Conservation (phyloP, 176 grass and related monocot species). For the Chrysopogon serrulatus region DNA sequence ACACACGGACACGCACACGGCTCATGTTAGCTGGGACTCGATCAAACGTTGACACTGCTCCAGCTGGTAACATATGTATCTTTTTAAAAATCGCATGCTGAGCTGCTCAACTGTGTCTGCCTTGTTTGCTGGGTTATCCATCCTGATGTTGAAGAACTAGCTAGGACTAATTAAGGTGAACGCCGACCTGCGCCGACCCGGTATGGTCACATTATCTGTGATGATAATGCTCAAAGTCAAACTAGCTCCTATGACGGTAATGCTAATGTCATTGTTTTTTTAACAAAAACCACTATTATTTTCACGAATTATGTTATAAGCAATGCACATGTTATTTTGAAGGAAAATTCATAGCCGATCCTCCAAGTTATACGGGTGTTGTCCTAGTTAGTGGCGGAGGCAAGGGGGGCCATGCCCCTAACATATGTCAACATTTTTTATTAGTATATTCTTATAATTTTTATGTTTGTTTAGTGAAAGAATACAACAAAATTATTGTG, state of each 20-base stretch:
- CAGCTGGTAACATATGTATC: neutral
- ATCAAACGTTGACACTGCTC: slow-evolving; percentile 24
- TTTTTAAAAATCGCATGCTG: neutral
- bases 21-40: slow-evolving; percentile 10
- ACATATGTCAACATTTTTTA: too few species aligned
- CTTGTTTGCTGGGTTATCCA: slow-evolving; percentile 23
- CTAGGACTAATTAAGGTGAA: neutral
- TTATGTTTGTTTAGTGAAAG: too few species aligned
- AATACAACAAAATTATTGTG: too few species aligned
- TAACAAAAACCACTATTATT: neutral
- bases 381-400: too few species aligned
- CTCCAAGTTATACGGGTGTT: too few species aligned
- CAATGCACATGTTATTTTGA: neutral
- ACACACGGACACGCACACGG: neutral
- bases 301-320: neutral
- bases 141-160: neutral
- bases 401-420: too few species aligned
- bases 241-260: neutral
- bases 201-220: slow-evolving; percentile 31
- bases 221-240: slow-evolving; percentile 17
- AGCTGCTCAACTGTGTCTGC: neutral
- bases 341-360: too few species aligned
- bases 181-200: slow-evolving; percentile 7
- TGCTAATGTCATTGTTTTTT: neutral
- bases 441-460: too few species aligned